Conservation (phyloP, 108 stramenopile species). For the Skeletonema marinoi region DNA sequence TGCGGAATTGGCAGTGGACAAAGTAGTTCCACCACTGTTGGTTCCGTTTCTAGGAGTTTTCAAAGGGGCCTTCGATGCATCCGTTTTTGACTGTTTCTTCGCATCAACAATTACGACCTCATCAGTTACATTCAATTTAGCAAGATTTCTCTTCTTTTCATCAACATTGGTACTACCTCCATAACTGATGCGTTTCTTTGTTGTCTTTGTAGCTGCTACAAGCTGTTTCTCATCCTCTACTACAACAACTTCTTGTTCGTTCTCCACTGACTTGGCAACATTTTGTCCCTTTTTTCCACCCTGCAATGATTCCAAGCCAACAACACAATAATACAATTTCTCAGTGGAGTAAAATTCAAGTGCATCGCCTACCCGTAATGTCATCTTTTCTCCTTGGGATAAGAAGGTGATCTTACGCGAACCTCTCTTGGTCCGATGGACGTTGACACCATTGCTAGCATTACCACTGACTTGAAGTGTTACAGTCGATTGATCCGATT, state of each 20-base stretch:
- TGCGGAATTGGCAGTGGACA: background rate
- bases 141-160: background rate
- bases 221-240: background rate
- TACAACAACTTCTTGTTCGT: background rate
- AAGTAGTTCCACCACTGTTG: background rate
- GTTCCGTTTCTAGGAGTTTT: background rate
- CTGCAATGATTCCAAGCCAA: conserved; percentile 7
- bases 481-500: background rate
- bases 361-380: conserved; percentile 23
- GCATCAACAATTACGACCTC: background rate
- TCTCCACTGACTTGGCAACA: background rate
- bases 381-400: conserved; percentile 9
- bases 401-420: conserved; percentile 2
- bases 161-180: background rate
- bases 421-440: conserved; percentile 13
- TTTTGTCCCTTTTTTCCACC: background rate
- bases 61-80: background rate
- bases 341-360: conserved; percentile 15
- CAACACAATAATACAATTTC: conserved; percentile 22
- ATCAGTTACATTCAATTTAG: background rate
- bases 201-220: background rate
- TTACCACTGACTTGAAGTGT: background rate
- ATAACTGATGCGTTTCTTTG: background rate
- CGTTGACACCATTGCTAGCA: background rate
- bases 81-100: background rate